Evolutionary conservation across 768 basidiomycete genomes (phyloP).

Genomic region (Mycena amicta): DNA sequence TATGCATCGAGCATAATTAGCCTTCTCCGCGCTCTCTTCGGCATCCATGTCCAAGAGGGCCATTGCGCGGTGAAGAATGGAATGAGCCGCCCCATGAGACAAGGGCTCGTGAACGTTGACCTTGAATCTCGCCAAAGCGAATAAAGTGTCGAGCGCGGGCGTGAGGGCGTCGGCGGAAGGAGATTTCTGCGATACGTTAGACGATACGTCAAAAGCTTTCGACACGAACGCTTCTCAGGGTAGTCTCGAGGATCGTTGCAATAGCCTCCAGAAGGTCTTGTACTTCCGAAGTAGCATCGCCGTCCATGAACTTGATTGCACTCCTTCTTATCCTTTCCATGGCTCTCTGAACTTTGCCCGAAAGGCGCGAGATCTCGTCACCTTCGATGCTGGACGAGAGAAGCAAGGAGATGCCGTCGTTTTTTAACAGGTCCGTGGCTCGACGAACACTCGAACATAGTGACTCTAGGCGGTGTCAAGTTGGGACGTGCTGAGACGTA

Average conservation of each 20-base stretch:
- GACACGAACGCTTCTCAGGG: slow-evolving; percentile 31
- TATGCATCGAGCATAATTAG: slow-evolving; percentile 68
- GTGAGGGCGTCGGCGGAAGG: slow-evolving; percentile 38
- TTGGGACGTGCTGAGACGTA: slow-evolving; percentile 18
- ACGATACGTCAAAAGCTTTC: too few species aligned
- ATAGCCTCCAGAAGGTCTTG: slow-evolving; percentile 40
- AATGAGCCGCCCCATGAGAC: slow-evolving; percentile 49
- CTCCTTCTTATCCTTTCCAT: slow-evolving; percentile 60
- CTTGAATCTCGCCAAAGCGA: slow-evolving; percentile 51
- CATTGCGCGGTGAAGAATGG: slow-evolving; percentile 48
- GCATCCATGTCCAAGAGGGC: slow-evolving; percentile 33
- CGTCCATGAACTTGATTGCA: slow-evolving; percentile 51
- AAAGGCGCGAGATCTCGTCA: slow-evolving; percentile 41
- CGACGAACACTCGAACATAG: slow-evolving; percentile 25
- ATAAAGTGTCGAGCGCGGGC: slow-evolving; percentile 55
- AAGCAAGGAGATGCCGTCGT: slow-evolving; percentile 15
- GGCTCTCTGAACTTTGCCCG: slow-evolving; percentile 59
- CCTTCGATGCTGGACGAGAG: slow-evolving; percentile 23
- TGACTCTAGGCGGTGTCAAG: slow-evolving; percentile 7
- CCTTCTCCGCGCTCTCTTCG: slow-evolving; percentile 32
- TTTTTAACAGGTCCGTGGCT: slow-evolving; percentile 21
- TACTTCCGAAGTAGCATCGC: slow-evolving; percentile 11
- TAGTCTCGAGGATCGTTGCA: slow-evolving; percentile 32
- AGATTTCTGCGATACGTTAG: slow-evolving; percentile 29
- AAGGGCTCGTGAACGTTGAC: slow-evolving; percentile 44